Base-by-base conservation (phyloP, 2,329 filamentous ascomycete genomes). In the Juglanconis oblonga region DNA sequence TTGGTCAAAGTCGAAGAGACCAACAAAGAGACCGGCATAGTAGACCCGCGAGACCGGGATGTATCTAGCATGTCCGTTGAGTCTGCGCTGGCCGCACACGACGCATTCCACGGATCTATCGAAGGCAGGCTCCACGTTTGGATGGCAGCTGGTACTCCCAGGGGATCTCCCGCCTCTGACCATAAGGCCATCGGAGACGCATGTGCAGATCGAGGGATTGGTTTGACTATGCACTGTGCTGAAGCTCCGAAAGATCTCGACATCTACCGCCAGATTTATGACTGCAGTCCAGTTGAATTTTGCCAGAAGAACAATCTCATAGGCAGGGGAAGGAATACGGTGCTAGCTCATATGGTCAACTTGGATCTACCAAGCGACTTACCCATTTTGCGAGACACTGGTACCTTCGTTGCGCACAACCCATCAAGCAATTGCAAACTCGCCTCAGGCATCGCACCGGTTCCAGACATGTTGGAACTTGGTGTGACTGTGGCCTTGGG, bases 341-440 rank as follows among this genome's bases (percentile, higher is more conserved):
- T 82, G 0, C 73, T 83, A 1, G 80, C 77, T 1, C 80, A 82
- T 65, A 81, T 82, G 79, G 78, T 80, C 2, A 78, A 82, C 64
- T 69, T 81, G 4, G 77, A 81, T 62, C 61, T 24, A 24, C 24
- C 24, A 24, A 24, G 24, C 24, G 24, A 24, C 24, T 24, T 24
- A 24, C 24, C 24, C 24, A 24, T 24, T 24, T 24, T 24, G 24
- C 24, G 24, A 24, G 24, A 24, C 24, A 24, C 24, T 24, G 24
- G 24, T n/a, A 75, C 74, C 0, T 73, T 77, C 36, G 77, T 83
- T 4, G 78, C 79, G 5, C 80, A 84, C 67, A 81, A 79, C 61
- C 78, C 81, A 0, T 79, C 76, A 2, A 80, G 76, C 58, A 83
- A 84, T 63, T 73, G 75, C 33, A 83, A 83, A 66, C 74, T 84